Evolutionary conservation across 2,329 filamentous ascomycete genomes (phyloP).

Genomic region (Cercospora zeina): DNA sequence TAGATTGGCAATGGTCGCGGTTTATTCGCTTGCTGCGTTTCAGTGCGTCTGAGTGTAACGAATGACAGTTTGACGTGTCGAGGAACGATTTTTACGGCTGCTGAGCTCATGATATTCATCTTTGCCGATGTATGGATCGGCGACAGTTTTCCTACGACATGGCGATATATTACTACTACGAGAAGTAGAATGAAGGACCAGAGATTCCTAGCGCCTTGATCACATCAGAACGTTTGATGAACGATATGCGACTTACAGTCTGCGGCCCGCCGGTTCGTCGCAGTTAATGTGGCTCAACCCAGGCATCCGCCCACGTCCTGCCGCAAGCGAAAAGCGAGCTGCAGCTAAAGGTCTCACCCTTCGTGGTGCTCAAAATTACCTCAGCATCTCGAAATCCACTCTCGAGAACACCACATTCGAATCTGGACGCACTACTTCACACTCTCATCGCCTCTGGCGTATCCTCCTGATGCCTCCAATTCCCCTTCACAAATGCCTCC

Average conservation of each 20-base stretch:
- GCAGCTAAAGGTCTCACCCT: too few relatives aligned
- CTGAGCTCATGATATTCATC: background rate
- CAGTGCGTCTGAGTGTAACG: background rate
- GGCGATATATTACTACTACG: background rate
- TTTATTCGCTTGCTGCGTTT: background rate
- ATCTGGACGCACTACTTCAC: background rate
- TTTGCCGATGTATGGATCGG: background rate
- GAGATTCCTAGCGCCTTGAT: too few relatives aligned
- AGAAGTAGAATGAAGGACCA: background rate
- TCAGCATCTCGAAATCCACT: too few relatives aligned
- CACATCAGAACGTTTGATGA: too few relatives aligned
- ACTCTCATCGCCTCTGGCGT: constrained; percentile 8
- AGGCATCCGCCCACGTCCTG: too few relatives aligned
- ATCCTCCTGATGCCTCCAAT: constrained; percentile 16
- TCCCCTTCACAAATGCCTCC: constrained; percentile 12
- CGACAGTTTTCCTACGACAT: background rate
- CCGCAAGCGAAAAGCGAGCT: too few relatives aligned
- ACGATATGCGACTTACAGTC: too few relatives aligned
- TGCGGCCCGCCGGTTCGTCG: too few relatives aligned
- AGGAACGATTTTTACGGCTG: background rate
- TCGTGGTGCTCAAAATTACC: too few relatives aligned
- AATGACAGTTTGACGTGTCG: background rate
- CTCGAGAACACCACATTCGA: background rate
- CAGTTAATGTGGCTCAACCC: too few relatives aligned
- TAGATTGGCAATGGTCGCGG: background rate